Conservation (phyloP, 257 asterid species). For the Parsonsia alboflavescens region DNA sequence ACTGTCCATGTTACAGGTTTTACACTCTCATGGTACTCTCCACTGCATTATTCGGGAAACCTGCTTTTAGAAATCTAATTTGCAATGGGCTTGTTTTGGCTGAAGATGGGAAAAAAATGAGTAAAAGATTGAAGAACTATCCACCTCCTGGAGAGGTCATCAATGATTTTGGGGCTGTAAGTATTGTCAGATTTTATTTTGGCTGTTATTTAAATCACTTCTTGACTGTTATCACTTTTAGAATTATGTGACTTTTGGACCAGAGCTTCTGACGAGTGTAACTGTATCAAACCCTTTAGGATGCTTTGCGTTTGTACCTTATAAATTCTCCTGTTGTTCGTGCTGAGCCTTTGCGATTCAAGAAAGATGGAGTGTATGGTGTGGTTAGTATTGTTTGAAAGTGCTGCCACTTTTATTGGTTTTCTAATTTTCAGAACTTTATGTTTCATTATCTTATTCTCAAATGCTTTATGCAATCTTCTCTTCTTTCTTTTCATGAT, state of each 20-base stretch:
- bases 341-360: conserved; percentile 95
- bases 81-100: conserved; percentile 98
- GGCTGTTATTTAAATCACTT: not conserved
- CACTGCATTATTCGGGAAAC: conserved; percentile 92
- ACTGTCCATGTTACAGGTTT: conserved; percentile 35
- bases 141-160: conserved; percentile 95
- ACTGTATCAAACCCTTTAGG: conserved; percentile 26
- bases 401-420: not conserved
- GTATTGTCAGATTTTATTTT: conserved; percentile 12
- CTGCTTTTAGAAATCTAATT: conserved; percentile 93
- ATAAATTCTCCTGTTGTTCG: conserved; percentile 98
- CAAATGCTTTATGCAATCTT: not conserved
- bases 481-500: not conserved
- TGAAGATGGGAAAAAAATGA: conserved; percentile 98
- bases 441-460: not conserved
- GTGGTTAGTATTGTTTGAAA: conserved; percentile 41
- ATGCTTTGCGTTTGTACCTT: conserved; percentile 83
- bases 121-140: conserved; percentile 86
- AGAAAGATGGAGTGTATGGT: conserved; percentile 84
- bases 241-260: not conserved
- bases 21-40: conserved; percentile 98
- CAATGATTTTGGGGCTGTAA: conserved; percentile 86
- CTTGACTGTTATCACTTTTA: not conserved
- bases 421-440: not conserved
- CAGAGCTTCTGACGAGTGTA: not conserved